These are phyloP conservation scores for Vitis labrusca DNA, from an alignment of 164 flowering plant genomes.

Conservation along the genomic window DNA sequence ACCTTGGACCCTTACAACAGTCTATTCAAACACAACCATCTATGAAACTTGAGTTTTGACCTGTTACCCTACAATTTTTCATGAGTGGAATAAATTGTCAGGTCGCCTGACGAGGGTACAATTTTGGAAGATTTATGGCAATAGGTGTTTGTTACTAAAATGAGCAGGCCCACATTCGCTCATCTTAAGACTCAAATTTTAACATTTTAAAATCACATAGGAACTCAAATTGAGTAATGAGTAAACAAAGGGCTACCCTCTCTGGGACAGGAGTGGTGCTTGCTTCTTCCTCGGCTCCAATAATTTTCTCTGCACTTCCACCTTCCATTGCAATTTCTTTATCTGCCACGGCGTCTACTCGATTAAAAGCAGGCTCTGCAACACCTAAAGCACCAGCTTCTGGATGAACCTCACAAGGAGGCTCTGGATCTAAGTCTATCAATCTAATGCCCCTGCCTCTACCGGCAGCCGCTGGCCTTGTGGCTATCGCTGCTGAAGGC, in stretches of 20 bases:
- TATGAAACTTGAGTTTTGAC: no score
- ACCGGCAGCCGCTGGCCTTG: conserved; percentile 70
- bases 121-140: no score
- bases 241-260: conserved; percentile 40
- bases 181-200: not conserved
- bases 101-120: no score
- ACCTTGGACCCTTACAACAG: no score
- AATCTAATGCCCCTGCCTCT: conserved; percentile 75
- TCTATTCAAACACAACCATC: no score
- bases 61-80: no score
- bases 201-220: conserved; percentile 1
- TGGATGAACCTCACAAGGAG: conserved; percentile 60
- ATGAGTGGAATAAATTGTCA: no score
- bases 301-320: conserved; percentile 67
- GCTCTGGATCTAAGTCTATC: conserved; percentile 76
- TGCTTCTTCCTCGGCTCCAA: conserved; percentile 77
- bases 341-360: conserved; percentile 57
- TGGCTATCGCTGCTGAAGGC: conserved; percentile 42
- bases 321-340: conserved; percentile 72
- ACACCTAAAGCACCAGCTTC: conserved; percentile 54
- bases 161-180: not conserved
- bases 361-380: conserved; percentile 49
- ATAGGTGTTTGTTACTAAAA: not conserved
- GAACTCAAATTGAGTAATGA: not conserved
- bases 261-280: conserved; percentile 78